Base-by-base conservation (phyloP, 768 basidiomycete species). In the Russula compacta region DNA sequence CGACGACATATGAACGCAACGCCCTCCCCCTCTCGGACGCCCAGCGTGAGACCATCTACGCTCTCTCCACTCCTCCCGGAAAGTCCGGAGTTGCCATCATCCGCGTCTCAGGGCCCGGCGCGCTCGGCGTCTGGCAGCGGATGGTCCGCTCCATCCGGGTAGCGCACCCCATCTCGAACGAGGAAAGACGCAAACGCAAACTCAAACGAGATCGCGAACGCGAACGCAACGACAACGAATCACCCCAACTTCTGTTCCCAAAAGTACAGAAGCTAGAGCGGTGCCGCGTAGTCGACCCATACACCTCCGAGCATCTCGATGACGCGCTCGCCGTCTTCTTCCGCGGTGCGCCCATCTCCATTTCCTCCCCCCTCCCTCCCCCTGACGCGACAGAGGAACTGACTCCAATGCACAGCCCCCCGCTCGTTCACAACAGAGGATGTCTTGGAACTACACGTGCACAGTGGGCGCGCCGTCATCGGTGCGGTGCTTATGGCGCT, bases 281-380 rank as follows among this genome's bases (percentile, higher is more conserved):
- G 19, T 86, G 91, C 67, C 77, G 75, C 35, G 76, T 95, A 43
- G 73, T 89, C 0, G 80, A 89, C 63, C 87, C 89, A 1, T 72
- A 74, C 7, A 81, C 77, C 0, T 73, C 73, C 14, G 84, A 87
- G 57, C 72, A 79, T 35, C 75, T 95, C 19, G 93, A 95, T 68
- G 86, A 90, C 55, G 91, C 87, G 0, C 71, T 95, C 9, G 85
- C 85, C 0, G 83, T 95, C 15, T 93, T 83, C 73, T 95, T 95
- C 71, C 77, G 81, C 76, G 85, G 93, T 85, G 58, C 43, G 78
- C 46, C 24, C 19, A 15, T 15, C 35, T 24, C 19, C 33, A 29
- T 32, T 19, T 14, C 35, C 5, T n/a, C 43, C 12, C 24, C 12
- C 47, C 21, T 59, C 17, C 38, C 52, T 14, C 46, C 24, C 44